Evolutionary conservation across 805 yeast species (phyloP).

Genomic region (Candida cerambycidarum): DNA sequence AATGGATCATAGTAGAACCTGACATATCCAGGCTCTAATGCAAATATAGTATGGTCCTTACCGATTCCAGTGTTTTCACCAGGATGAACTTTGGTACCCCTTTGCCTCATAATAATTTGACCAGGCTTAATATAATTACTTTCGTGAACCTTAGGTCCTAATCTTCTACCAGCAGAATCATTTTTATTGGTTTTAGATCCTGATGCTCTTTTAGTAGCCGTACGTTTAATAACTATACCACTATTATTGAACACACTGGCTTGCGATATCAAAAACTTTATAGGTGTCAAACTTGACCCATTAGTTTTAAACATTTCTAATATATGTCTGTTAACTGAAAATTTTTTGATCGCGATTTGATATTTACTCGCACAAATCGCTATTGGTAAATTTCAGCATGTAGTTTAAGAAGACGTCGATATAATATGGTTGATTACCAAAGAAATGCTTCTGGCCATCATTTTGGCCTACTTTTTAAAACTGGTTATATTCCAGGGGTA

Average conservation of each 20-base stretch:
- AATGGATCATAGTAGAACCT: conserved; percentile 92
- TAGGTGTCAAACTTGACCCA: background rate
- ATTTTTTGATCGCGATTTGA: conserved; percentile 9
- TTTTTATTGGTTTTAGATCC: conserved; percentile 93
- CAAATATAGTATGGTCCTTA: conserved; percentile 88
- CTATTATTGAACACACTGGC: background rate
- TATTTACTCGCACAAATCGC: background rate
- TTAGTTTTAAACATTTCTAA: conserved; percentile 1
- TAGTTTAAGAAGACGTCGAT: background rate
- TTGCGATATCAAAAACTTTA: conserved; percentile 1
- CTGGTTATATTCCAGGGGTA: too few relatives aligned
- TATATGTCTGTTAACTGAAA: conserved; percentile 3
- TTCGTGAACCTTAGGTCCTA: conserved; percentile 88
- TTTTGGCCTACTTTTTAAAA: too few relatives aligned
- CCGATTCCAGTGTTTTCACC: conserved; percentile 92
- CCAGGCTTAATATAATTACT: conserved; percentile 77
- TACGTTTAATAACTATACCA: conserved; percentile 50
- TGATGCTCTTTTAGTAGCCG: conserved; percentile 90
- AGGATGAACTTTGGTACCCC: conserved; percentile 93
- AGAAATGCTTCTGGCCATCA: too few relatives aligned
- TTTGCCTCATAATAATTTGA: conserved; percentile 85
- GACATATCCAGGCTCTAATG: conserved; percentile 90
- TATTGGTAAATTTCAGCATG: conserved; percentile 6
- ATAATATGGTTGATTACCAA: too few relatives aligned
- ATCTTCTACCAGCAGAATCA: conserved; percentile 91